Evolutionary conservation across 768 basidiomycete genomes (phyloP).

Genomic region (Podaxis pistillaris): DNA sequence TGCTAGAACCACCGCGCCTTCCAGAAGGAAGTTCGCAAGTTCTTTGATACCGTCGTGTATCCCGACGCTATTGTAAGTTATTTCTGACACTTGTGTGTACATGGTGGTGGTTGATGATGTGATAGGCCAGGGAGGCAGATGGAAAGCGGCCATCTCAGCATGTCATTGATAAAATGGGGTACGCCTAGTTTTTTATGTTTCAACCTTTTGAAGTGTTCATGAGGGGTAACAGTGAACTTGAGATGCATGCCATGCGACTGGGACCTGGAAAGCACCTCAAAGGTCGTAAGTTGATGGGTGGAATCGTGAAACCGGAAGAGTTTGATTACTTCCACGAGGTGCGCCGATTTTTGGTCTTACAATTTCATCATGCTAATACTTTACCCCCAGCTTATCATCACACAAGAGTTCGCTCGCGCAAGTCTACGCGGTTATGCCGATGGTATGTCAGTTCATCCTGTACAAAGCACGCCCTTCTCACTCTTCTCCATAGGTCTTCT

Average conservation of each 20-base stretch:
- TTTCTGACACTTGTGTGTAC: not conserved
- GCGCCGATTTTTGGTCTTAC: conserved; percentile 5
- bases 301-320: conserved; percentile 79
- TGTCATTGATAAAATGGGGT: conserved; percentile 87
- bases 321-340: conserved; percentile 92
- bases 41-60: conserved; percentile 67
- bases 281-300: conserved; percentile 79
- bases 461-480: conserved; percentile 19
- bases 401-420: conserved; percentile 76
- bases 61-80: conserved; percentile 37
- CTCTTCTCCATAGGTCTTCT: conserved; percentile 46
- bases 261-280: conserved; percentile 93
- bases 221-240: conserved; percentile 44
- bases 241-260: conserved; percentile 89
- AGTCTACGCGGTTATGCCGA: conserved; percentile 82
- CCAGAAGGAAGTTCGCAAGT: conserved; percentile 61
- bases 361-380: not conserved
- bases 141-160: conserved; percentile 80
- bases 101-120: not conserved
- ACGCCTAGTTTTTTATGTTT: conserved; percentile 51
- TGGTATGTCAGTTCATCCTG: conserved; percentile 38
- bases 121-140: conserved; percentile 65
- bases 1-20: conserved; percentile 54
- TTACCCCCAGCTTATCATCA: conserved; percentile 63
- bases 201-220: conserved; percentile 42